Percentiles rank a stretch among this genome's conserved stretches.
Conservation (phyloP, 345 rosid genomes). For the Aquilaria malaccensis region DNA sequence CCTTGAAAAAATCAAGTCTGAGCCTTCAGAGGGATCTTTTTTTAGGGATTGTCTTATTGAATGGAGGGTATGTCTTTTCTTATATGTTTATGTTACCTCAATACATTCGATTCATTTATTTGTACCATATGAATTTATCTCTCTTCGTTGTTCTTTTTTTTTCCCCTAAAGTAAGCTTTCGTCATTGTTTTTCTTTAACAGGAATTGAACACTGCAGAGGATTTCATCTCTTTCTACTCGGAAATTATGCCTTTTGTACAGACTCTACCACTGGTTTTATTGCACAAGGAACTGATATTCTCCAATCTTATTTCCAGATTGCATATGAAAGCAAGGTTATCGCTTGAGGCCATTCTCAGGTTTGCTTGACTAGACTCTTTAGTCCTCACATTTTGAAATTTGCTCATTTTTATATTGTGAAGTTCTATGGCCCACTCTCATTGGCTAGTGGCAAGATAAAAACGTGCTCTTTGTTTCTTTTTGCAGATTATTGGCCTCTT, state of each 20-base stretch:
- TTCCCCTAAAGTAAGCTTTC: not conserved
- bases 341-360: slow-evolving; percentile 89
- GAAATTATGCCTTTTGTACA: slow-evolving; percentile 70
- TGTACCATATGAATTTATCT: not conserved
- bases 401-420: not conserved
- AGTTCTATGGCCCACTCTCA: not conserved
- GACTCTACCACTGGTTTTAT: slow-evolving; percentile 48
- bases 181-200: slow-evolving; percentile 19
- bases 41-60: slow-evolving; percentile 73
- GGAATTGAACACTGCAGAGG: slow-evolving; percentile 92
- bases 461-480: slow-evolving; percentile 1
- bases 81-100: not conserved
- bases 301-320: slow-evolving; percentile 57
- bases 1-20: slow-evolving; percentile 53
- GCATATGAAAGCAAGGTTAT: slow-evolving; percentile 76
- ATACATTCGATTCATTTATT: not conserved
- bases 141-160: not conserved
- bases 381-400: not conserved
- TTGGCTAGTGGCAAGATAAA: not conserved
- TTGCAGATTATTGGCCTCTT: slow-evolving; percentile 75
- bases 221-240: slow-evolving; percentile 74
- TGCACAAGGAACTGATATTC: slow-evolving; percentile 66
- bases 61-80: slow-evolving; percentile 64
- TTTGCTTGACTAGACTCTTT: slow-evolving; percentile 13
- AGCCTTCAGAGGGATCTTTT: slow-evolving; percentile 81